A percentile compares a stretch with the other conserved stretches of the same genome.
phyloP scores from a whole-genome alignment of 257 asterid species.

The Orobanche coerulescens region DNA sequence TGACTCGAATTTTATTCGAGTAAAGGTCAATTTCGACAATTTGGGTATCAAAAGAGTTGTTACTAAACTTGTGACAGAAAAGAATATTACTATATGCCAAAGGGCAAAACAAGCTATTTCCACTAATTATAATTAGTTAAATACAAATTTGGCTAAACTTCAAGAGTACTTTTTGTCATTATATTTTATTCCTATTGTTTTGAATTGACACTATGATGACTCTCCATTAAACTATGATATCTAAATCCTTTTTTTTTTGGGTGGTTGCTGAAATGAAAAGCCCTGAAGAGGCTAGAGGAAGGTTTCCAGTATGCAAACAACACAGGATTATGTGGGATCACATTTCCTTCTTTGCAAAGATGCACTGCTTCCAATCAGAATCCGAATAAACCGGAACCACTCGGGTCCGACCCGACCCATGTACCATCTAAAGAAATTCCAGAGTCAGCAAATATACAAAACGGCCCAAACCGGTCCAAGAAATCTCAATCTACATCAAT shows the following conservation, averaged over 20 bases:
- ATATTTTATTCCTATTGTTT: background rate
- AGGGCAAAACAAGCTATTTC: too few species aligned
- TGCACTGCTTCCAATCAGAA: conserved; percentile 44
- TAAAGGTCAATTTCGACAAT: too few species aligned
- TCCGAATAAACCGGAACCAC: conserved; percentile 57
- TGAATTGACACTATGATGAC: background rate
- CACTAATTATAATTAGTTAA: too few species aligned
- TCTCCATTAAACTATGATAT: background rate
- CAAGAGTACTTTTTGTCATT: background rate
- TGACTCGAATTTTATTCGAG: too few species aligned
- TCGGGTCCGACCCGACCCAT: conserved; percentile 41
- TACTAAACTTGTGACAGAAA: too few species aligned
- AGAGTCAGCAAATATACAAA: conserved; percentile 62
- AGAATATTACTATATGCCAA: too few species aligned
- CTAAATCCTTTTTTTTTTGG: conserved; percentile 7
- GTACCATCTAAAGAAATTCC: conserved; percentile 72
- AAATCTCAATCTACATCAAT: conserved; percentile 41
- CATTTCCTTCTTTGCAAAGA: conserved; percentile 38
- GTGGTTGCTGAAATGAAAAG: conserved; percentile 38
- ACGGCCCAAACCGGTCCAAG: conserved; percentile 27
- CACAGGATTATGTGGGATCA: conserved; percentile 60
- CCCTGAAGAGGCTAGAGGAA: conserved; percentile 66
- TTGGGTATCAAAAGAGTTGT: too few species aligned
- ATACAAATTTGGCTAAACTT: background rate
- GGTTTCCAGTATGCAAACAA: conserved; percentile 81